Conservation (phyloP, 2,329 filamentous ascomycete genomes). For the Akanthomyces muscarius region DNA sequence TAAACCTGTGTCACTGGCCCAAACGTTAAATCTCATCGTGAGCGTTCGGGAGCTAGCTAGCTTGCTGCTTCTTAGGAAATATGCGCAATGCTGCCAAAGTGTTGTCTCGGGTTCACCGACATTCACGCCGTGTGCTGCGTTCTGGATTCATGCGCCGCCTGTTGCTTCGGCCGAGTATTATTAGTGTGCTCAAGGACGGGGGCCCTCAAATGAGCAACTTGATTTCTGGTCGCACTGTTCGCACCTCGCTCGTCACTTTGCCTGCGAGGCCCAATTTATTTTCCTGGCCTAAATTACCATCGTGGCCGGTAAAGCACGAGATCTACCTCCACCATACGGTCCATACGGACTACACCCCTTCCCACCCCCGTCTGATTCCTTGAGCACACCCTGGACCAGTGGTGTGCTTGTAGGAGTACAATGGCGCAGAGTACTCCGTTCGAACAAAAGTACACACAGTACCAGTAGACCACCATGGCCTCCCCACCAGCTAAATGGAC, state of each 20-base stretch:
- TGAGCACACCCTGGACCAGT: constrained; percentile 7
- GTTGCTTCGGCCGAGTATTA: background rate
- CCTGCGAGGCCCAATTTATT: constrained; percentile 3
- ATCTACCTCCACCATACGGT: constrained; percentile 12
- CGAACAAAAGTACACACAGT: constrained; percentile 12
- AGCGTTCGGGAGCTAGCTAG: background rate
- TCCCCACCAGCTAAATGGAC: constrained; percentile 15
- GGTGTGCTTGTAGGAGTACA: constrained; percentile 15
- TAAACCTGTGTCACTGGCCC: background rate
- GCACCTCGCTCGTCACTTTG: constrained; percentile 5
- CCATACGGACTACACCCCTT: background rate
- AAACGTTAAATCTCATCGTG: constrained; percentile 2
- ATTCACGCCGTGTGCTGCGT: background rate
- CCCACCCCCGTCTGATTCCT: constrained; percentile 15
- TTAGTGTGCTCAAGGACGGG: background rate
- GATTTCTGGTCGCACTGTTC: background rate
- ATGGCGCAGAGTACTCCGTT: constrained; percentile 12
- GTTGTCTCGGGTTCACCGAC: constrained; percentile 3
- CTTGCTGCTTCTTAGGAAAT: background rate
- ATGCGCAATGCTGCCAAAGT: background rate
- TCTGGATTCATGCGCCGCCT: constrained; percentile 3
- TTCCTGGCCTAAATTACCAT: constrained; percentile 17
- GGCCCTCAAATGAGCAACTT: constrained; percentile 3
- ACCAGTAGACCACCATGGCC: constrained; percentile 6
- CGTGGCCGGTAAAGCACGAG: constrained; percentile 18